Evolutionary conservation across 1,284 basidiomycete genomes (phyloP).

Genomic region (Rhizoctonia solani): DNA sequence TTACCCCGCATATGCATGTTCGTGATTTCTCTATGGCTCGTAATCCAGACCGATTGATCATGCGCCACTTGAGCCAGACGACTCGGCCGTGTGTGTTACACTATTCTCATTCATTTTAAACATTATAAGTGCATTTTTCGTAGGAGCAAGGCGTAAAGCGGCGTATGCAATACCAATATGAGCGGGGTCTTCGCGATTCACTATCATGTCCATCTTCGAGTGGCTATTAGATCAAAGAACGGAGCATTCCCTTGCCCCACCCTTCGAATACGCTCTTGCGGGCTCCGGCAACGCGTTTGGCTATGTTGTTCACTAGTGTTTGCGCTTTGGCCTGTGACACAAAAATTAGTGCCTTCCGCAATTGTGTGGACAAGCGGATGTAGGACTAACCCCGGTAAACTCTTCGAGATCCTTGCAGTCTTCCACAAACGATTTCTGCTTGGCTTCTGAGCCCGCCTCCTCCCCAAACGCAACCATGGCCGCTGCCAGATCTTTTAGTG

Average conservation of each 20-base stretch:
- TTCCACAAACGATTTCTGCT: slow-evolving; percentile 28
- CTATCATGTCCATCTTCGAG: background rate
- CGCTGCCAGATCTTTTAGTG: slow-evolving; percentile 32
- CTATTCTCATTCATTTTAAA: slow-evolving; percentile 25
- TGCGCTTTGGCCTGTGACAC: background rate
- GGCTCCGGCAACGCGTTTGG: slow-evolving; percentile 17
- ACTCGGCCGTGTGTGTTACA: background rate
- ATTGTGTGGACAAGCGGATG: no score
- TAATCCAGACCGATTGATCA: background rate
- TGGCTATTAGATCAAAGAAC: slow-evolving; percentile 25
- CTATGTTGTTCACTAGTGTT: slow-evolving; percentile 6
- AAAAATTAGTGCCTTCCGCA: no score
- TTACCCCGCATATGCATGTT: no score
- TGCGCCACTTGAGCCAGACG: slow-evolving; percentile 8
- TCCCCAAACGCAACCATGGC: slow-evolving; percentile 27
- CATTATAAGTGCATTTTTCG: background rate
- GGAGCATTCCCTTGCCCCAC: slow-evolving; percentile 33
- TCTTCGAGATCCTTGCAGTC: slow-evolving; percentile 29
- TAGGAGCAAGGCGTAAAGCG: background rate
- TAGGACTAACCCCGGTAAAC: slow-evolving; percentile 2
- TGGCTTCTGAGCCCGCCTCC: slow-evolving; percentile 26
- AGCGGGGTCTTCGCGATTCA: slow-evolving; percentile 17
- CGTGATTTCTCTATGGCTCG: background rate
- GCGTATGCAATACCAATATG: slow-evolving; percentile 11
- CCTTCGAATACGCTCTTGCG: slow-evolving; percentile 33